Base-by-base conservation (phyloP, 495 filamentous ascomycete genomes). In the Talaromyces trachyspermus region DNA sequence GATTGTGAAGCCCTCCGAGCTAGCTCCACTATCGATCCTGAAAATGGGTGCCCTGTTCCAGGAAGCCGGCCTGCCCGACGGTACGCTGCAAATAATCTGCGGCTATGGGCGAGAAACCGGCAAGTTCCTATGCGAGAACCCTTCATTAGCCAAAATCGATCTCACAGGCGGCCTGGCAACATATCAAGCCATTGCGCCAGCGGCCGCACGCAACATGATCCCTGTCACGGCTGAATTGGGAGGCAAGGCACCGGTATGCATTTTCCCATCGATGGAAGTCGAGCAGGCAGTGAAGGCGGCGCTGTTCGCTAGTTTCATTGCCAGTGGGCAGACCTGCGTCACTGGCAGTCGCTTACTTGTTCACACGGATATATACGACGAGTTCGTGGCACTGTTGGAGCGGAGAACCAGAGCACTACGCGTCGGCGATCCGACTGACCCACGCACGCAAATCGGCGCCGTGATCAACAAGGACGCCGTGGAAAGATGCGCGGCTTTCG, bases 281-380 rank as follows among this genome's bases (percentile, higher is more conserved):
- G 64, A 71, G 33, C 52, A 63, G 4, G 74, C 77, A 4, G 75
- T 78, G 8, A 76, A 80, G 48, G 77, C 76, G 7, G 74, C 80
- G 14, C 65, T 72, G 5, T 80, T 80, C 43, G 77, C 72, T n/a
- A 70, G 75, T 15, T 80, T 75, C 39, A 69, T 80, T 14, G 76
- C 76, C 0, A 79, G 74, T 49, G 80, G 80, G 1, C 79, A 83
- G 62, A 81, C 77, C 0, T 82, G 79, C 49, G 72, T 82, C 11
- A 77, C 78, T 2, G 77, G 76, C 12, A 82, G 76, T 35, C 65
- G 79, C 25, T 68, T 83, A 30, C 61, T 81, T 25, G 75, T 79
- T 25, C 67, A 81, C 30, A 56, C 64, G 25, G 66, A 58, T 0
- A 63, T 80, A 9, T 61, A 73, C 37, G 54, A 66, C 2, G 48